These are phyloP conservation scores for Naumovozyma dairenensis DNA, from an alignment of 805 yeast genomes.

Conservation along the genomic window DNA sequence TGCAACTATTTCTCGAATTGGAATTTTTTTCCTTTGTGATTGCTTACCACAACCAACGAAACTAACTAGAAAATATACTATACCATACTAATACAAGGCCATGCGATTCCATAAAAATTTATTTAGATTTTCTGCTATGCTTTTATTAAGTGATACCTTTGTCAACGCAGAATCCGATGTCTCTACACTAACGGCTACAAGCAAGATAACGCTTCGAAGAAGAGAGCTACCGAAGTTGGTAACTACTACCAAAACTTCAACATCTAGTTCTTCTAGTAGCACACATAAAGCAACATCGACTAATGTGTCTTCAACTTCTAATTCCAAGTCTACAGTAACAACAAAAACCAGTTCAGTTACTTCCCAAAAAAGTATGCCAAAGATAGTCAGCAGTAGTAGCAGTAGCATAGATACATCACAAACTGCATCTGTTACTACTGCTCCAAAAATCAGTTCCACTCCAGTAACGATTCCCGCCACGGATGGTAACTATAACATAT, in stretches of 20 bases:
- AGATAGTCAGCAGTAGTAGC: background rate
- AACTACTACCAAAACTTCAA: constrained; percentile 1
- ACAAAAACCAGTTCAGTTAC: background rate
- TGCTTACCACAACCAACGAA: too few relatives aligned
- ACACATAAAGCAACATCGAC: constrained; percentile 2
- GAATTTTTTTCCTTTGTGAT: too few relatives aligned
- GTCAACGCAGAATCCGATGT: too few relatives aligned
- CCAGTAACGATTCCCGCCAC: constrained; percentile 18
- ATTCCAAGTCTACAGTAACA: background rate
- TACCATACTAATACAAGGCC: too few relatives aligned
- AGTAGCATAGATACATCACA: too few relatives aligned
- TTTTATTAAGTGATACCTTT: too few relatives aligned
- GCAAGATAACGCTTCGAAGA: background rate
- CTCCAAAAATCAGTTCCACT: constrained; percentile 3
- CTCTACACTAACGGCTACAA: too few relatives aligned
- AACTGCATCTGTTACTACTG: constrained; percentile 2
- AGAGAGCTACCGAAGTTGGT: constrained; percentile 4
- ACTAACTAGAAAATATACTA: too few relatives aligned
- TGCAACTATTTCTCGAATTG: too few relatives aligned
- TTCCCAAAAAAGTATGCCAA: constrained; percentile 1
- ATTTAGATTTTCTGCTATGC: too few relatives aligned
- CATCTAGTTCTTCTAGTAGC: constrained; percentile 1
- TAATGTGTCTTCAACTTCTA: background rate
- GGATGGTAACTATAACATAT: constrained; percentile 45
- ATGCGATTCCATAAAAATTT: too few relatives aligned